phyloP scores from a whole-genome alignment of 805 yeast species.

The Wickerhamomyces strasburgensis region DNA sequence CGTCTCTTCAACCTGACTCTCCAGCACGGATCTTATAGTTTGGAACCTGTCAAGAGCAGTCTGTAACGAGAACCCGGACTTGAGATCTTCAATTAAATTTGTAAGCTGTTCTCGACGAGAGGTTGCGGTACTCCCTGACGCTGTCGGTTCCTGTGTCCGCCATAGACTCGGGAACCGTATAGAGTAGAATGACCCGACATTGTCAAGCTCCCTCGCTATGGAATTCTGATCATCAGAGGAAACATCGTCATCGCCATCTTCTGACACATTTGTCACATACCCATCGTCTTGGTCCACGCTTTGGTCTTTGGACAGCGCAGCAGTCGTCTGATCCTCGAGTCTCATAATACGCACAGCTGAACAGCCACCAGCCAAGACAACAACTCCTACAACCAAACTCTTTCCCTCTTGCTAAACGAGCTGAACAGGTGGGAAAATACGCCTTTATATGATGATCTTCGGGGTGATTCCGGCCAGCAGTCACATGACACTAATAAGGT shows the following conservation, averaged over 20 bases:
- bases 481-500: too few species aligned
- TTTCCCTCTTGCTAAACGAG: too few species aligned
- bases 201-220: conserved; percentile 41
- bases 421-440: too few species aligned
- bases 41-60: conserved; percentile 51
- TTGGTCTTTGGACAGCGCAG: too few species aligned
- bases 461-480: too few species aligned
- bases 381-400: too few species aligned
- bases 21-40: conserved; percentile 27
- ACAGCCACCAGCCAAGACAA: too few species aligned
- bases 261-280: too few species aligned
- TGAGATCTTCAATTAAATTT: conserved; percentile 30
- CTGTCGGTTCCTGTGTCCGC: conserved; percentile 8
- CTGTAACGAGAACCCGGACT: conserved; percentile 43
- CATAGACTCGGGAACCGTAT: conserved; percentile 21
- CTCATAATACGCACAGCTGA: too few species aligned
- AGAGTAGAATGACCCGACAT: conserved; percentile 38
- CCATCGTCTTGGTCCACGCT: too few species aligned
- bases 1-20: conserved; percentile 26
- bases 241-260: conserved; percentile 5
- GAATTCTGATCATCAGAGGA: conserved; percentile 10
- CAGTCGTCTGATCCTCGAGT: too few species aligned
- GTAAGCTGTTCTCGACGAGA: conserved; percentile 29
- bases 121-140: conserved; percentile 1
- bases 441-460: too few species aligned